Conservation (phyloP, 345 rosid genomes). For the Brassica cretica region DNA sequence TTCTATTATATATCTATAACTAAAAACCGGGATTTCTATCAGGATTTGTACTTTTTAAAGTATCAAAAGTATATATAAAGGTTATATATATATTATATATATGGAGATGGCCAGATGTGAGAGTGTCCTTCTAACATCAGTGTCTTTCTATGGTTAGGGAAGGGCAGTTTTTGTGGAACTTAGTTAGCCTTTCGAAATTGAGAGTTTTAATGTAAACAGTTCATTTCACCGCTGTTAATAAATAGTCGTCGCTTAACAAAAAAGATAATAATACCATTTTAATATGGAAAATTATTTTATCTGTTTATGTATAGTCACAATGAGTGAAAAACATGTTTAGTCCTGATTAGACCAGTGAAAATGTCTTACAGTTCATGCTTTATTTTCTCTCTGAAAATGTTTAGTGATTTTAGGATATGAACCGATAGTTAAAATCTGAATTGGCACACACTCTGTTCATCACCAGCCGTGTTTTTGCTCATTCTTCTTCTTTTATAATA, state of each 20-base stretch:
- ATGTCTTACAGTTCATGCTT: not conserved
- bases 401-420: too few species aligned
- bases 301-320: not conserved
- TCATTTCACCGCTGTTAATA: not conserved
- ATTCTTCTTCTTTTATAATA: too few species aligned
- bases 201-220: not conserved
- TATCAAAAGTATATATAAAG: not conserved
- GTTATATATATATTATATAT: conserved; percentile 25
- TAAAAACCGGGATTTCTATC: conserved; percentile 1
- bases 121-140: conserved; percentile 24
- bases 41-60: not conserved
- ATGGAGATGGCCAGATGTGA: conserved; percentile 24
- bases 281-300: not conserved
- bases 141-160: conserved; percentile 37
- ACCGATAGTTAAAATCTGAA: not conserved
- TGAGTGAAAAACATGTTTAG: not conserved
- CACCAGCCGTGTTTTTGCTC: not conserved
- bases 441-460: not conserved
- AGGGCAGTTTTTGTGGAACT: conserved; percentile 27
- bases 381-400: not conserved
- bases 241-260: not conserved
- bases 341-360: not conserved
- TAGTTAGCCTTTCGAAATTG: conserved; percentile 25
- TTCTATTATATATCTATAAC: not conserved
- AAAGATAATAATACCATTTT: not conserved